Percentiles rank a stretch among this genome's conserved stretches.
These are phyloP conservation scores for Delitschia confertaspora DNA, from an alignment of 495 filamentous ascomycete genomes.

Conservation along the genomic window DNA sequence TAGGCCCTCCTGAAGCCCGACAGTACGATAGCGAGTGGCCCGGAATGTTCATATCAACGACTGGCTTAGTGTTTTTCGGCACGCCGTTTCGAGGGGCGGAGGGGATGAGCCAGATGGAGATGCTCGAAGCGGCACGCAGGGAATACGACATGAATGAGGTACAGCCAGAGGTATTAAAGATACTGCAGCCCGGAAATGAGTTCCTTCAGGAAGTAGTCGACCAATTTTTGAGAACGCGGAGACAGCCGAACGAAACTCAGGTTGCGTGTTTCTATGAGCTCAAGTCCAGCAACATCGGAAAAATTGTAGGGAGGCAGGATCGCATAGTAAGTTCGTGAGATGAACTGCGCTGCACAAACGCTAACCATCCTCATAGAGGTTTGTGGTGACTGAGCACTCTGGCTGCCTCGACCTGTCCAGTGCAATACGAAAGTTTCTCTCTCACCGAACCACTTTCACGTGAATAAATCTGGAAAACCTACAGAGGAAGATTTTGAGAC, in stretches of 20 bases:
- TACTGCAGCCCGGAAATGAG: conserved; percentile 15
- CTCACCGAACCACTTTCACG: conserved; percentile 5
- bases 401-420: conserved; percentile 2
- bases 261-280: conserved; percentile 19
- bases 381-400: conserved; percentile 7
- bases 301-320: conserved; percentile 7
- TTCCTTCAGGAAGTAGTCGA: conserved; percentile 17
- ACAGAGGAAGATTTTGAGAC: conserved; percentile 8
- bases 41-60: conserved; percentile 6
- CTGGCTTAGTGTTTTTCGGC: conserved; percentile 14
- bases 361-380: conserved; percentile 1
- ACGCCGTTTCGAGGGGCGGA: conserved; percentile 14
- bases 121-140: conserved; percentile 11
- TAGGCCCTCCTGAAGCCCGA: conserved; percentile 17
- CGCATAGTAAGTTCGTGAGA: conserved; percentile 11
- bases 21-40: conserved; percentile 8
- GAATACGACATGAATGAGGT: conserved; percentile 9
- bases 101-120: conserved; percentile 17
- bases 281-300: conserved; percentile 13
- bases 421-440: conserved; percentile 3
- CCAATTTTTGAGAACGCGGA: conserved; percentile 12
- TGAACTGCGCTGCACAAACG: too few relatives aligned
- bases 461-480: conserved; percentile 10
- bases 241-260: conserved; percentile 7
- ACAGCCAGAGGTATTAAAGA: conserved; percentile 12